These are phyloP conservation scores for Thelonectria olida DNA, from an alignment of 2,329 filamentous ascomycete species.

Conservation along the genomic window DNA sequence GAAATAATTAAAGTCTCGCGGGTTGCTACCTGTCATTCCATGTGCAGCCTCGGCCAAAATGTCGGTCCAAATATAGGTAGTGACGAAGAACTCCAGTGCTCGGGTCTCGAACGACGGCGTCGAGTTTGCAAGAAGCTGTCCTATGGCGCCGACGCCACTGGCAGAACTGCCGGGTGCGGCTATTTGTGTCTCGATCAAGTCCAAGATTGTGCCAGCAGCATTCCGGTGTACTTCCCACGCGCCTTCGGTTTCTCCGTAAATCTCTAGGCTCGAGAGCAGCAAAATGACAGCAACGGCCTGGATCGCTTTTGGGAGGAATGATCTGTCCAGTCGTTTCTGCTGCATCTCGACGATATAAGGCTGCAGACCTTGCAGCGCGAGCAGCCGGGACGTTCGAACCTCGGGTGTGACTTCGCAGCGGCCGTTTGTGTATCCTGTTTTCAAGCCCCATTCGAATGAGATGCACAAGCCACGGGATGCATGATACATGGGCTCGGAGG, in stretches of 20 bases:
- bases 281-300: constrained; percentile 12
- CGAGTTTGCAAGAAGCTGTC: constrained; percentile 4
- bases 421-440: constrained; percentile 11
- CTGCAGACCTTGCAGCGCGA: constrained; percentile 12
- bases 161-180: neutral
- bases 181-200: constrained; percentile 9
- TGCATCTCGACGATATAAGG: constrained; percentile 4
- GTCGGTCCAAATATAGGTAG: constrained; percentile 14
- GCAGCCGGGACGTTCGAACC: constrained; percentile 10
- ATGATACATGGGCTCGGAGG: constrained; percentile 20
- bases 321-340: neutral
- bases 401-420: constrained; percentile 11
- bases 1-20: constrained; percentile 6
- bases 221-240: constrained; percentile 15
- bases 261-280: constrained; percentile 12
- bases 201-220: constrained; percentile 13
- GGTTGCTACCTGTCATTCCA: neutral
- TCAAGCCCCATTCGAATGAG: constrained; percentile 7
- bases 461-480: constrained; percentile 7
- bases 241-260: constrained; percentile 20
- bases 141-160: neutral
- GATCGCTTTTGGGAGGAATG: neutral
- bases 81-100: constrained; percentile 8
- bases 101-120: neutral
- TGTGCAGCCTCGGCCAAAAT: constrained; percentile 14